A percentile compares a stretch with the other conserved stretches of the same genome.
phyloP scores from a whole-genome alignment of 306 rosid genomes.

The Fagus sylvatica region DNA sequence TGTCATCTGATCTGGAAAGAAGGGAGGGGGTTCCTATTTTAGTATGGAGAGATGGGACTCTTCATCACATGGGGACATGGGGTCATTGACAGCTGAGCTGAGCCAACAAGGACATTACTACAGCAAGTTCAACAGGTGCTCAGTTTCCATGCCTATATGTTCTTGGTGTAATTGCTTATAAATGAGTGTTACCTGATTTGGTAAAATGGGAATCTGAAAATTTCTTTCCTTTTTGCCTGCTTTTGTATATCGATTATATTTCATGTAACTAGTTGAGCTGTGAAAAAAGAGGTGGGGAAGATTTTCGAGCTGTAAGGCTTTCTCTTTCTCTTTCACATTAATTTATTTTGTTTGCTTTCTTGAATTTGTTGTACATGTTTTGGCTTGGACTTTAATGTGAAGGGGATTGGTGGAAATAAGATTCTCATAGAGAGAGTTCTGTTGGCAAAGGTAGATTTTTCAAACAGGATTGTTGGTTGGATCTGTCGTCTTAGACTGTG shows the following conservation, averaged over 20 bases:
- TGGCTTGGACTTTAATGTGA: constrained; percentile 31
- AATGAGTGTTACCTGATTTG: neutral
- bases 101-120: constrained; percentile 29
- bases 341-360: constrained; percentile 23
- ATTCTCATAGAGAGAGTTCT: constrained; percentile 17
- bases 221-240: neutral
- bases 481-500: constrained; percentile 16
- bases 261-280: constrained; percentile 2
- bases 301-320: constrained; percentile 26
- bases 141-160: constrained; percentile 15
- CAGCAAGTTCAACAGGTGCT: constrained; percentile 11
- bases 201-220: constrained; percentile 10
- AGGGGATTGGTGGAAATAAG: constrained; percentile 23
- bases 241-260: constrained; percentile 2
- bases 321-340: constrained; percentile 6
- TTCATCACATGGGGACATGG: constrained; percentile 38
- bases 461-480: neutral
- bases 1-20: constrained; percentile 46
- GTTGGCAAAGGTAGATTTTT: neutral
- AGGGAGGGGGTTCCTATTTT: constrained; percentile 20
- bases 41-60: constrained; percentile 23
- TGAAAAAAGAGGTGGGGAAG: constrained; percentile 16
- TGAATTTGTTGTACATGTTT: constrained; percentile 16
- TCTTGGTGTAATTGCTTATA: constrained; percentile 20
- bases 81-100: constrained; percentile 37